Evolutionary conservation across 2,329 filamentous ascomycete genomes (phyloP), one percentile per base, ranked within the genome.

Genomic region (Cladorrhinum sp.): DNA sequence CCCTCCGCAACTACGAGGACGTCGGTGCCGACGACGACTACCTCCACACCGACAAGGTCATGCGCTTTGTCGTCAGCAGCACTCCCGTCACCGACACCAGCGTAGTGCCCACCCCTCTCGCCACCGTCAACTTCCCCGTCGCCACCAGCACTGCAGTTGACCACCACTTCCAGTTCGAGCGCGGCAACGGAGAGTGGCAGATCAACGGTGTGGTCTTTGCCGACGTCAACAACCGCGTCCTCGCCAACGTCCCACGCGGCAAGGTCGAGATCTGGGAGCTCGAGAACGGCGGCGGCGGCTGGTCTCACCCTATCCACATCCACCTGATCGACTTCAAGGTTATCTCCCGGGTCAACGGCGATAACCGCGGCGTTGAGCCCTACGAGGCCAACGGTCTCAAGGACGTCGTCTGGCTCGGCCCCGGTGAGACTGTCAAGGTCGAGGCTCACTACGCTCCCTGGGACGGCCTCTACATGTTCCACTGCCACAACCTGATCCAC

Each of bases 261-360:
- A 71, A 71, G 2, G 70, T 76, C 9, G 75, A 80, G 66, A 69
- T 75, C 20, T 80, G 77, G 77, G 70, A 76, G 65, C 67, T 79
- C 9, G 69, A 73, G 50, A 81, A 84, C 66, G 50, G 63, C 32
- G 74, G 72, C 12, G 74, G 74, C 22, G 76, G 74, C 10, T 79
- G 77, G 65, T 74, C 75, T 0, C 81, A 83, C 64, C 81, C 79
- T 0, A 72, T 78, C 8, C 81, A 84, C 67, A 76, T 84, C 60
- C 82, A 84, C 64, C 73, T 84, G 1, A 76, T 85, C 57, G 81
- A 83, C 63, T 79, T 84, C 66, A 76, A 79, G 56, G 73, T 84
- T 45, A 65, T 83, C 18, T 75, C 73, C 12, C 77, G 82, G n/a
- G 76, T 65, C 0, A 75, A 77, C 18, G 76, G 77, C 12, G 71